A percentile compares a stretch with the other conserved stretches of the same genome.
phyloP scores from a whole-genome alignment of 2,329 filamentous ascomycete species.

The Alternaria ethzedia region DNA sequence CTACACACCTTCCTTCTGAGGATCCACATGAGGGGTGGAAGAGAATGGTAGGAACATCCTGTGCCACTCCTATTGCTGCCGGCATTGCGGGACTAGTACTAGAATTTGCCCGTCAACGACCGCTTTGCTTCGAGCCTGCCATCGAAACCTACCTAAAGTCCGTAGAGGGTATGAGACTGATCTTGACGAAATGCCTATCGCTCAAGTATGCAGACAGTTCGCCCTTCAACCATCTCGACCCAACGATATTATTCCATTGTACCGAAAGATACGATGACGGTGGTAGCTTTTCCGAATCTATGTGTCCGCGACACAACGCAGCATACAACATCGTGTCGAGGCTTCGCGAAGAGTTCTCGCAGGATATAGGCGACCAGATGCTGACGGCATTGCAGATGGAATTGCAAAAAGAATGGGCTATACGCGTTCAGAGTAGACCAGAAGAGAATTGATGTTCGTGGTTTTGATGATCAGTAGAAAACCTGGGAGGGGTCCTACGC shows the following conservation, averaged over 20 bases:
- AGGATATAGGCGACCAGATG: neutral
- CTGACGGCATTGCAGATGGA: neutral
- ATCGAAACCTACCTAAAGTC: neutral
- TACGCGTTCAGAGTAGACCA: neutral
- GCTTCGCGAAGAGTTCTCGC: neutral
- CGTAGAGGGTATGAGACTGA: neutral
- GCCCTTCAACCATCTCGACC: neutral
- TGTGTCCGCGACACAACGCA: neutral
- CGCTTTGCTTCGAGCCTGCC: neutral
- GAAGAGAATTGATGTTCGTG: neutral
- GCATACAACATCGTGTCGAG: neutral
- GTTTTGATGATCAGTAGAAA: neutral
- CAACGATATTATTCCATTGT: neutral
- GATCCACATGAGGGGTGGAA: neutral
- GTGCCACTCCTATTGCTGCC: conserved; percentile 17
- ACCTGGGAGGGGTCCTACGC: neutral
- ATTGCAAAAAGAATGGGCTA: neutral
- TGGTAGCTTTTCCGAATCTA: neutral
- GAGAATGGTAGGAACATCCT: conserved; percentile 11
- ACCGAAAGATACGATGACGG: neutral
- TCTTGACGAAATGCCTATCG: neutral
- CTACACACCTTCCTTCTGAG: neutral
- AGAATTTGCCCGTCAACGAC: conserved; percentile 15
- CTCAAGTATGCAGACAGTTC: neutral
- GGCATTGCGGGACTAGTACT: conserved; percentile 16